Evolutionary conservation across 1,284 basidiomycete genomes (phyloP).

Genomic region (Ceratobasidium papillatum): DNA sequence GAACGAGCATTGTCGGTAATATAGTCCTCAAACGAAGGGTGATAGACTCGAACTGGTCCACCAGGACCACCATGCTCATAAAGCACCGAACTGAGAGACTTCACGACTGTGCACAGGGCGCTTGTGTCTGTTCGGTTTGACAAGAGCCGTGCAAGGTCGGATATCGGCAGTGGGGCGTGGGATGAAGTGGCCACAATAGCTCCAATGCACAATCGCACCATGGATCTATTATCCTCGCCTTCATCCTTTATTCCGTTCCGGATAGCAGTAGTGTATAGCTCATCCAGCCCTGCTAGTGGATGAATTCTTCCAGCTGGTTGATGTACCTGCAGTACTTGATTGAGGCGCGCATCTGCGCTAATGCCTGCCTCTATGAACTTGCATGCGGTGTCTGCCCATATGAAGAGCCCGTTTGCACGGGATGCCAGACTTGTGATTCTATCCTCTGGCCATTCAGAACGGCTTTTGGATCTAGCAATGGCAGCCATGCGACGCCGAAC

Average conservation of each 20-base stretch:
- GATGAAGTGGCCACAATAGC: slow-evolving; percentile 22
- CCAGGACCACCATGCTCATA: slow-evolving; percentile 9
- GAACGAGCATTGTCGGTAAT: neutral
- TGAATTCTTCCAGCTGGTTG: neutral
- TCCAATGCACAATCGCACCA: neutral
- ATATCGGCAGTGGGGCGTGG: slow-evolving; percentile 16
- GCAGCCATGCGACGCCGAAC: neutral
- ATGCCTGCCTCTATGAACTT: neutral
- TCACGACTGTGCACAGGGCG: neutral
- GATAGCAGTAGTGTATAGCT: slow-evolving; percentile 1
- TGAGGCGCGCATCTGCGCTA: neutral
- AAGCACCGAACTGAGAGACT: slow-evolving; percentile 27
- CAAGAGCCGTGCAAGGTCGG: slow-evolving; percentile 16
- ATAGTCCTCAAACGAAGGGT: slow-evolving; percentile 24
- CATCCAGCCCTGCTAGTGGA: neutral
- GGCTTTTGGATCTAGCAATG: neutral
- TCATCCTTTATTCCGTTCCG: neutral
- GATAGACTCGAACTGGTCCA: slow-evolving; percentile 23
- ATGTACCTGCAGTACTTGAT: neutral
- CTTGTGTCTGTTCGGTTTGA: neutral
- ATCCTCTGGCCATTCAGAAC: neutral
- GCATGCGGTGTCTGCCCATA: slow-evolving; percentile 17
- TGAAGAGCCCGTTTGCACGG: neutral
- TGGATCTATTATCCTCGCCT: neutral
- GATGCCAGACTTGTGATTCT: neutral